Evolutionary conservation across 208 protist species (phyloP).

Genomic region (Acanthamoeba rhysodes): DNA sequence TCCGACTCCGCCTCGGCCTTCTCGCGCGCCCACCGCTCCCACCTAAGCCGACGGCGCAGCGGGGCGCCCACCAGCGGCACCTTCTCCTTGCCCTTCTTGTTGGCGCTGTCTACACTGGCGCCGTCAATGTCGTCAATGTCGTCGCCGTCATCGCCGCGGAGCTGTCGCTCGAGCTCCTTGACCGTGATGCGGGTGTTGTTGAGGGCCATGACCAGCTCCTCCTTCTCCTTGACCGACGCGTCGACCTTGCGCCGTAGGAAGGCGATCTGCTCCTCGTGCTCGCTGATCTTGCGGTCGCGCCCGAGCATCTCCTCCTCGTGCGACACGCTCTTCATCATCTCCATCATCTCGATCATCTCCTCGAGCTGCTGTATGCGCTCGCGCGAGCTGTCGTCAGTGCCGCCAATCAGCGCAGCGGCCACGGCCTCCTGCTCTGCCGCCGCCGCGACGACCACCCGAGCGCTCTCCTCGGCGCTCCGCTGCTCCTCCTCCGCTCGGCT

Average conservation of each 20-base stretch:
- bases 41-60: neutral
- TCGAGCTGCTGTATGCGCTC: constrained; percentile 31
- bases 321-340: constrained; percentile 45
- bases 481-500: neutral
- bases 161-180: neutral
- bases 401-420: neutral
- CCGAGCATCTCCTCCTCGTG: neutral
- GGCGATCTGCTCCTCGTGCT: neutral
- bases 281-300: neutral
- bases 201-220: constrained; percentile 22
- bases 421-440: neutral
- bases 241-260: neutral
- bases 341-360: constrained; percentile 59
- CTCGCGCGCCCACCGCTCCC: constrained; percentile 19
- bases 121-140: neutral
- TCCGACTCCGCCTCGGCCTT: neutral
- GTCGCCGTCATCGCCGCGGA: neutral
- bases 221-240: neutral
- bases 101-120: neutral
- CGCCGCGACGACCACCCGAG: neutral
- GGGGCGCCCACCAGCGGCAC: neutral
- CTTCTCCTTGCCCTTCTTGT: neutral
- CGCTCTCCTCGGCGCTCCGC: neutral
- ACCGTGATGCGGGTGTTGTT: constrained; percentile 10
- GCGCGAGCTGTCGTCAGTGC: neutral